phyloP scores from a whole-genome alignment of 805 yeast genomes.

The Candida lessepsii region DNA sequence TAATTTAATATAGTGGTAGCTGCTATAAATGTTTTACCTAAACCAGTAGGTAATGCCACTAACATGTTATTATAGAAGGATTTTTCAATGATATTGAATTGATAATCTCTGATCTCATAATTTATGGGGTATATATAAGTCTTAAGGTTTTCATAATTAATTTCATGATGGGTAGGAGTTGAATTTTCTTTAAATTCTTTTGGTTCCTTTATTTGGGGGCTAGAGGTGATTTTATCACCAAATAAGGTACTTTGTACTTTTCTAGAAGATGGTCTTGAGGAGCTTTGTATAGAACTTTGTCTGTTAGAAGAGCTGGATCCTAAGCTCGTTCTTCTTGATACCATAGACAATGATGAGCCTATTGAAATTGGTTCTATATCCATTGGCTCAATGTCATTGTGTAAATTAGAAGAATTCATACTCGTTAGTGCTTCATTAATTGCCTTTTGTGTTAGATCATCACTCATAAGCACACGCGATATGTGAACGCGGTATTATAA shows the following conservation, averaged over 20 bases:
- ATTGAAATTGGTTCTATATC: no score
- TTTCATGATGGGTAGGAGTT: conserved; percentile 25
- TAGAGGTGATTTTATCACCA: conserved; percentile 3
- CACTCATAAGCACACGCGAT: neutral
- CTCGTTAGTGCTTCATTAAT: neutral
- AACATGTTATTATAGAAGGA: conserved; percentile 72
- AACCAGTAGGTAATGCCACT: conserved; percentile 95
- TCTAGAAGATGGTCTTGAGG: neutral
- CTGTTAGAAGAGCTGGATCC: no score
- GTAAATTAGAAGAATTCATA: neutral
- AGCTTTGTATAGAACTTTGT: no score
- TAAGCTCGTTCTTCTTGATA: no score
- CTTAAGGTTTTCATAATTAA: conserved; percentile 20
- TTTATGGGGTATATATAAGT: conserved; percentile 83
- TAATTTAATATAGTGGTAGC: conserved; percentile 90
- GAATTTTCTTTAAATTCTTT: conserved; percentile 7
- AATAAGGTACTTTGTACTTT: conserved; percentile 7
- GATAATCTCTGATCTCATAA: conserved; percentile 82
- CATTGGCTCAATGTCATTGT: no score
- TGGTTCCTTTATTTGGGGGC: neutral
- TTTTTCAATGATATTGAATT: conserved; percentile 70
- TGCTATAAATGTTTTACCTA: conserved; percentile 96
- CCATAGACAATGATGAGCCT: no score
- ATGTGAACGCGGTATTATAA: neutral
- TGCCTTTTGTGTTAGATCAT: neutral